Percentiles rank a stretch among this genome's conserved stretches.
Conservation (phyloP, 1,284 basidiomycete species). For the Cutaneotrichosporon mucoides region DNA sequence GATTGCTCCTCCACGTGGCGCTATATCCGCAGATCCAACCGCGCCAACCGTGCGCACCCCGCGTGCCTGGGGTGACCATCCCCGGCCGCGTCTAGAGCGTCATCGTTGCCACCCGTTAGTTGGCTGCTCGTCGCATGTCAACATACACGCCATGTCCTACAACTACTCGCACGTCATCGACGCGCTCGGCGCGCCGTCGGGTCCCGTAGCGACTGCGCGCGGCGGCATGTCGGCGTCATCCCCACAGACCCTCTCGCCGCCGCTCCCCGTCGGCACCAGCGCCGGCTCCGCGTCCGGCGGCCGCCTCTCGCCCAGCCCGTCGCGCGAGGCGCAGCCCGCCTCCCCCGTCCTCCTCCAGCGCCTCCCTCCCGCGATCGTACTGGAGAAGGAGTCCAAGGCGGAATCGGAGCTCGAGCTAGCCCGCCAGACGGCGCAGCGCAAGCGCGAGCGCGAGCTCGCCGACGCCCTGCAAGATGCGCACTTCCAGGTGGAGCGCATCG, state of each 20-base stretch:
- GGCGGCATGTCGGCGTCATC: neutral
- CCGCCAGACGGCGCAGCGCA: conserved; percentile 30
- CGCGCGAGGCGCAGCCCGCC: conserved; percentile 2
- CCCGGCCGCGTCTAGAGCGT: too few species aligned
- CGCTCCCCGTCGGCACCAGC: neutral
- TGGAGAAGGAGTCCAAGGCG: conserved; percentile 30
- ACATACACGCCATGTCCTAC: conserved; percentile 8
- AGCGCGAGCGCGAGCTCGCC: conserved; percentile 35
- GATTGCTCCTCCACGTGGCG: too few species aligned
- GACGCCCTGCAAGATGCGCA: conserved; percentile 47
- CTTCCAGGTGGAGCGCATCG: conserved; percentile 32
- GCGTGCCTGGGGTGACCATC: too few species aligned
- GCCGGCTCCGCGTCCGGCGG: too few species aligned
- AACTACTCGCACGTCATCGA: conserved; percentile 12
- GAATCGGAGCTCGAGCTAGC: conserved; percentile 44
- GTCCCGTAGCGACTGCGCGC: neutral
- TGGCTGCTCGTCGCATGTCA: neutral
- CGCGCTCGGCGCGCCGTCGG: neutral
- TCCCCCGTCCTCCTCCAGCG: conserved; percentile 40
- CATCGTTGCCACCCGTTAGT: neutral
- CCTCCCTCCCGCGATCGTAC: conserved; percentile 27
- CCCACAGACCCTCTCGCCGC: neutral
- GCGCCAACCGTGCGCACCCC: too few species aligned
- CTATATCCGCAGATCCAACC: too few species aligned
- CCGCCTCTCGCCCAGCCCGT: neutral